A percentile compares a stretch with the other conserved stretches of the same genome.
Conservation (phyloP, 129 eudicot genomes). For the Lonicera japonica region DNA sequence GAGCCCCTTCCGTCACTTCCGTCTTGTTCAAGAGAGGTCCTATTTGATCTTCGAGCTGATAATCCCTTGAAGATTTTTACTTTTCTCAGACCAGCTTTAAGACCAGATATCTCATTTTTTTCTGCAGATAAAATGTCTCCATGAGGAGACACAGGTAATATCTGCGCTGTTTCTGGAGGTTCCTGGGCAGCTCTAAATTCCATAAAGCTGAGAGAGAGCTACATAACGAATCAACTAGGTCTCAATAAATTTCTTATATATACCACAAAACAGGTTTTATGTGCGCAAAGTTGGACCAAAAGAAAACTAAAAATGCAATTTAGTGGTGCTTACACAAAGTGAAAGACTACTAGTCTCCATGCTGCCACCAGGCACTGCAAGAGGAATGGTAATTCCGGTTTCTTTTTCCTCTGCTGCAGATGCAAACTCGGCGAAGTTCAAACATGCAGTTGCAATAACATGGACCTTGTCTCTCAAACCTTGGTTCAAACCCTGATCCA, state of each 20-base stretch:
- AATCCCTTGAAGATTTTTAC: constrained; percentile 42
- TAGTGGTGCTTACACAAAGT: constrained; percentile 46
- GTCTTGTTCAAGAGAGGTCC: constrained; percentile 40
- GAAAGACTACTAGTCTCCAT: constrained; percentile 28
- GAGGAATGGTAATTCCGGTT: constrained; percentile 49
- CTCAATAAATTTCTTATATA: not conserved
- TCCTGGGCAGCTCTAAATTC: constrained; percentile 43
- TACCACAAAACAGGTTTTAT: not conserved
- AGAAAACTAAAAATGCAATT: not conserved
- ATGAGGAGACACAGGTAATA: constrained; percentile 31
- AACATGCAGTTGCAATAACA: constrained; percentile 42
- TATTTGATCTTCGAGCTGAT: constrained; percentile 38
- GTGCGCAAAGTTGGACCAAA: not conserved
- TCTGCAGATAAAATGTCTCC: constrained; percentile 23
- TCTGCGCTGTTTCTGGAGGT: constrained; percentile 32
- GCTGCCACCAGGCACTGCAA: constrained; percentile 23
- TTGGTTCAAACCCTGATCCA: constrained; percentile 40
- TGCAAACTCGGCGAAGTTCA: constrained; percentile 66
- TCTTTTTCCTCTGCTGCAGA: constrained; percentile 36
- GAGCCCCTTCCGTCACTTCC: constrained; percentile 65
- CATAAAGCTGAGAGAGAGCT: constrained; percentile 50
- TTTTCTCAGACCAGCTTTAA: constrained; percentile 51
- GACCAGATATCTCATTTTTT: constrained; percentile 36
- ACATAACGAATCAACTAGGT: constrained; percentile 3
- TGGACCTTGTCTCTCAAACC: constrained; percentile 32